A percentile compares a stretch with the other conserved stretches of the same genome.
phyloP scores from a whole-genome alignment of 306 rosid genomes.

The Rosa rugosa region DNA sequence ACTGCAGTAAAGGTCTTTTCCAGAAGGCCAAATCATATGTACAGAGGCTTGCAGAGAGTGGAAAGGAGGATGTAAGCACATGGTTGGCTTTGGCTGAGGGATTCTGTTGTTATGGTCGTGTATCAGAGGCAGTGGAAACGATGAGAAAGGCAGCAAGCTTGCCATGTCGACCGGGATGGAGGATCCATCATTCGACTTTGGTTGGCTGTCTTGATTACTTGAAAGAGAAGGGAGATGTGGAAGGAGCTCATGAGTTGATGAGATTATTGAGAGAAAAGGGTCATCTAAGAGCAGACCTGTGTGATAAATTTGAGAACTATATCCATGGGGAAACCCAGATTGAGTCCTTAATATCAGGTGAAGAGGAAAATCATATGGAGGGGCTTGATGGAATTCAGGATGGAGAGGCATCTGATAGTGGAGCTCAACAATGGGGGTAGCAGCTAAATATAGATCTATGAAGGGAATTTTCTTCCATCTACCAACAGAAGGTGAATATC shows the following conservation, averaged over 20 bases:
- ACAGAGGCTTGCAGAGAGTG: constrained; percentile 41
- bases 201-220: constrained; percentile 49
- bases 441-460: neutral
- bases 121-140: constrained; percentile 49
- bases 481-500: neutral
- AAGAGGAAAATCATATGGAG: neutral
- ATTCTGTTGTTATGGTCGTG: neutral
- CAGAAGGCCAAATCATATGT: constrained; percentile 56
- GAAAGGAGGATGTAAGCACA: constrained; percentile 34
- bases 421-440: neutral
- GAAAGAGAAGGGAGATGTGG: constrained; percentile 56
- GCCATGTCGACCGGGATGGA: constrained; percentile 31
- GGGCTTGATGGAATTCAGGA: neutral
- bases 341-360: neutral
- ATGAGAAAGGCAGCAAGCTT: constrained; percentile 41
- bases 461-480: neutral
- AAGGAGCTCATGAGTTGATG: constrained; percentile 45
- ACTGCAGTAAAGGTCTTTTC: constrained; percentile 47
- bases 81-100: constrained; percentile 22
- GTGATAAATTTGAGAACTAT: constrained; percentile 40
- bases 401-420: neutral
- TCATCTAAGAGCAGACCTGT: constrained; percentile 22
- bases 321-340: constrained; percentile 4
- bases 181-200: constrained; percentile 29
- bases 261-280: constrained; percentile 29